Conservation (phyloP, 495 filamentous ascomycete genomes). For the Haplographium delicatum region DNA sequence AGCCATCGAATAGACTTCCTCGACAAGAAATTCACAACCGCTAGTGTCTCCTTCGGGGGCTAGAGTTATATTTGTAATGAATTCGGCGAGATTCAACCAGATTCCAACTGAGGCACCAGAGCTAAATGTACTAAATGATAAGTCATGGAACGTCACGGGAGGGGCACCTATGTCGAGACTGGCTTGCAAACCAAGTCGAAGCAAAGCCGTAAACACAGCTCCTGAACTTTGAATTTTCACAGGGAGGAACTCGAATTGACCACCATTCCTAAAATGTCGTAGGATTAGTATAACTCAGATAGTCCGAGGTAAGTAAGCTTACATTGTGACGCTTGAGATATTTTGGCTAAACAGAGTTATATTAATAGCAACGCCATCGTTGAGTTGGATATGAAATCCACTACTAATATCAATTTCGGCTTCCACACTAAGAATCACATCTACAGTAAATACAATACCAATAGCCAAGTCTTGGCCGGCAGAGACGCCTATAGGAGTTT, state of each 20-base stretch:
- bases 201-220: slow-evolving; percentile 36
- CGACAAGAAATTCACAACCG: slow-evolving; percentile 36
- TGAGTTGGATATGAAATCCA: slow-evolving; percentile 47
- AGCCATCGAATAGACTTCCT: slow-evolving; percentile 42
- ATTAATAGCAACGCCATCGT: slow-evolving; percentile 39
- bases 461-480: slow-evolving; percentile 27
- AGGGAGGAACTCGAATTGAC: slow-evolving; percentile 50
- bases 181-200: slow-evolving; percentile 41
- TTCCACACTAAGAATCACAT: slow-evolving; percentile 42
- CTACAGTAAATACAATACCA: slow-evolving; percentile 40
- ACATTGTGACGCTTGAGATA: slow-evolving; percentile 40
- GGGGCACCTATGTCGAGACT: slow-evolving; percentile 34
- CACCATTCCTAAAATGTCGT: slow-evolving; percentile 32
- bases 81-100: slow-evolving; percentile 47
- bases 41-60: slow-evolving; percentile 19
- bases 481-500: slow-evolving; percentile 37
- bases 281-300: not conserved
- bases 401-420: slow-evolving; percentile 43
- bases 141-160: not conserved
- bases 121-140: not conserved
- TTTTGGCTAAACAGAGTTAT: slow-evolving; percentile 40
- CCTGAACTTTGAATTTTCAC: slow-evolving; percentile 38
- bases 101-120: slow-evolving; percentile 41
- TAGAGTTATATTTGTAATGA: slow-evolving; percentile 42
- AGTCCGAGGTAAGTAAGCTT: slow-evolving; percentile 15